Evolutionary conservation across 2,329 filamentous ascomycete species (phyloP), one percentile per base, ranked within the genome.

Genomic region (Aspergillus sp.): DNA sequence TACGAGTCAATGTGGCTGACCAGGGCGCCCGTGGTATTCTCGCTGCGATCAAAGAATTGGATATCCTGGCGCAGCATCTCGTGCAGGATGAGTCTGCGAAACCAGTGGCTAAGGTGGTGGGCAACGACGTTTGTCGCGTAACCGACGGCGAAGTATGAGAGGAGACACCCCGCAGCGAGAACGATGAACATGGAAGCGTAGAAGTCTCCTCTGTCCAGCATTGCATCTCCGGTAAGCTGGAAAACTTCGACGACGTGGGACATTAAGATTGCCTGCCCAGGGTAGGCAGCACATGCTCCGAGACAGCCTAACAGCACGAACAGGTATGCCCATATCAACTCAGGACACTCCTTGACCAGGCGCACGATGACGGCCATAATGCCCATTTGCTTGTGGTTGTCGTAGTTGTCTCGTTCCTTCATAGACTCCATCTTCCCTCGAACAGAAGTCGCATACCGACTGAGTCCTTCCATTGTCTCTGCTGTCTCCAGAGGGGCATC

Each of bases 21-120:
- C 66, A 99, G 79, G 0, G 92, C 89, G 63, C 95, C 95, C 5
- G 91, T 88, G 5, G 89, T 92, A 72, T 98, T 96, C 73, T 95
- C 89, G 61, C 96, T 90, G 42, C 82, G 83, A 73, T 98, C 95
- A 66, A 97, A 99, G 74, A 93, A 98, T 30, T 86, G 80, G 57
- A 98, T 93, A 62, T 98, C 95, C 75, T 98, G 93, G 61, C 93
- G 89, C 51, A 98, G 85, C 79, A 98, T 91, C 2, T 93, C 91
- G n/a, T 91, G 87, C 70, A 91, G 90, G 55, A 97, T 84, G 22
- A 98, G 83, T 34, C 86, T 83, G 77, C 87, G 20, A 91, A 93
- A 66, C 97, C 93, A 2, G 87, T 80, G 51, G 89, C 67, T 54
- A 90, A 91, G 68, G 93, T 89, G 7, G 77, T 74, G 20, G 82